These are phyloP conservation scores for Beta vulgaris DNA, from an alignment of 148 eudicot species.

Conservation along the genomic window DNA sequence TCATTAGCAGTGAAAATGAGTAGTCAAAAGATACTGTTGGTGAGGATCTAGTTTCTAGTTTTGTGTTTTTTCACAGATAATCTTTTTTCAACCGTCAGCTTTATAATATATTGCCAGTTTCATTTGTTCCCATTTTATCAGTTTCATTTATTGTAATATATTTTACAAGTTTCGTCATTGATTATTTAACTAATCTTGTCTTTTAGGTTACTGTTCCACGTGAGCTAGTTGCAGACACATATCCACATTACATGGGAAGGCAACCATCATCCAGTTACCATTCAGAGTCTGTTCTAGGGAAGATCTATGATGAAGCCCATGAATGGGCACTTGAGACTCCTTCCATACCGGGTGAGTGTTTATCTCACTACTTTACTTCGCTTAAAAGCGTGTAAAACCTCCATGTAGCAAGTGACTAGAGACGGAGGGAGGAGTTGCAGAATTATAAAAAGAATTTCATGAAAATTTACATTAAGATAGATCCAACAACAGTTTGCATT, in stretches of 20 bases:
- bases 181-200: background rate
- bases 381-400: no score
- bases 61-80: background rate
- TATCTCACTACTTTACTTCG: no score
- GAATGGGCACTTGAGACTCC: slow-evolving; percentile 13
- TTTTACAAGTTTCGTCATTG: background rate
- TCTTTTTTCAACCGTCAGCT: background rate
- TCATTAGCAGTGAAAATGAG: background rate
- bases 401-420: no score
- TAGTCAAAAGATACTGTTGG: background rate
- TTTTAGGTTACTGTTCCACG: slow-evolving; percentile 51
- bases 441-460: no score
- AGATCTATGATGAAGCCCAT: slow-evolving; percentile 39
- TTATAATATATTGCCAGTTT: no score
- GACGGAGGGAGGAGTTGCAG: no score
- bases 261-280: slow-evolving; percentile 15
- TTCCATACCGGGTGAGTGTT: slow-evolving; percentile 34
- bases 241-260: slow-evolving; percentile 62
- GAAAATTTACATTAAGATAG: no score
- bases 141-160: background rate
- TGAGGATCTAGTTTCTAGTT: background rate
- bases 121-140: background rate
- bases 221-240: slow-evolving; percentile 28
- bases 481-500: no score
- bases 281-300: slow-evolving; percentile 60